Evolutionary conservation across 768 basidiomycete genomes (phyloP).

Genomic region (Fomitopsis serialis): DNA sequence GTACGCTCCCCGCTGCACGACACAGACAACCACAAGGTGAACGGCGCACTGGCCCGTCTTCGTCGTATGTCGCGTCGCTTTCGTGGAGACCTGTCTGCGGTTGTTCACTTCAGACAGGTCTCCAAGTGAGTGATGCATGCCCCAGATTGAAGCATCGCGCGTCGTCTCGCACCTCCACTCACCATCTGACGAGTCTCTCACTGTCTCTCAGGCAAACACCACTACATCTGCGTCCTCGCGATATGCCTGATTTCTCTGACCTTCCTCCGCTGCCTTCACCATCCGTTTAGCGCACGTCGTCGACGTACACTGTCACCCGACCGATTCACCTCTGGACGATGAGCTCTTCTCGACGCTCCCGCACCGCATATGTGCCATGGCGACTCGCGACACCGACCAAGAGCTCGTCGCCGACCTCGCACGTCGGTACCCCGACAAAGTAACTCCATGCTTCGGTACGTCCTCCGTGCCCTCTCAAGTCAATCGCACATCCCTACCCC

Average conservation of each 20-base stretch:
- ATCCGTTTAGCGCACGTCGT: constrained; percentile 60
- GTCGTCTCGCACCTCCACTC: too few species aligned
- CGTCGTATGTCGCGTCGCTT: not conserved
- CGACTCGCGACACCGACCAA: constrained; percentile 64
- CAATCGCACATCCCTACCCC: not conserved
- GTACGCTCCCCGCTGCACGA: too few species aligned
- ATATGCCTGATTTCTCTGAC: not conserved
- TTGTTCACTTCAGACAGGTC: not conserved
- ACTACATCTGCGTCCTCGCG: too few species aligned
- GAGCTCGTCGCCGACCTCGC: constrained; percentile 63
- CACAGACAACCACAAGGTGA: too few species aligned
- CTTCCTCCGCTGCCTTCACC: not conserved
- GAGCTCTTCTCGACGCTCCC: constrained; percentile 48
- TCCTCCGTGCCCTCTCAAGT: not conserved
- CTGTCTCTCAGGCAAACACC: too few species aligned
- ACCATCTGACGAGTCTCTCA: too few species aligned
- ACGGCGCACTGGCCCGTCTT: not conserved
- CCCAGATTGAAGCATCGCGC: too few species aligned
- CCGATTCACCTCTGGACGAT: constrained; percentile 54
- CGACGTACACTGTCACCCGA: constrained; percentile 93
- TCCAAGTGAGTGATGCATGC: not conserved
- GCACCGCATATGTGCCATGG: constrained; percentile 83
- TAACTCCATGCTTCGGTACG: constrained; percentile 86
- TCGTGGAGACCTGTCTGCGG: not conserved
- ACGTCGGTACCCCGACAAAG: constrained; percentile 49